Conservation (phyloP, 2,329 filamentous ascomycete genomes). For the Ophiostoma montium region DNA sequence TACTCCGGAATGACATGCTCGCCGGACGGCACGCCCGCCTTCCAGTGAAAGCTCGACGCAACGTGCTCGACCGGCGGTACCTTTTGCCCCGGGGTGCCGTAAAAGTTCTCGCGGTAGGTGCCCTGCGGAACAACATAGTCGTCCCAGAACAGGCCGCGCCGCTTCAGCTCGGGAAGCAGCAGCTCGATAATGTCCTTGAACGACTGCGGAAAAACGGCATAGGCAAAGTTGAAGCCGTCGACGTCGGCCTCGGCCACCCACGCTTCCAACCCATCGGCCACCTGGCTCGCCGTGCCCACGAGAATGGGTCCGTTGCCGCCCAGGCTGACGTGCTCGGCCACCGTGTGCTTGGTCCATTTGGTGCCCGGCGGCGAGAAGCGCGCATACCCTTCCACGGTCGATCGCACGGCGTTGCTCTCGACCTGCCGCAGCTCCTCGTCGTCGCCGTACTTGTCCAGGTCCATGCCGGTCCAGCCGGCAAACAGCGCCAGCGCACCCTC, state of each 20-base stretch:
- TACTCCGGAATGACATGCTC: slow-evolving; percentile 17
- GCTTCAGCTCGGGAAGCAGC: slow-evolving; percentile 45
- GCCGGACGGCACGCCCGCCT: slow-evolving; percentile 18
- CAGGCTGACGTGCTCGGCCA: slow-evolving; percentile 37
- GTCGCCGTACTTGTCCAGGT: slow-evolving; percentile 26
- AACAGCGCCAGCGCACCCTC: slow-evolving; percentile 57
- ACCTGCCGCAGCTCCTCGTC: slow-evolving; percentile 26
- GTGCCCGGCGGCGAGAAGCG: slow-evolving; percentile 15
- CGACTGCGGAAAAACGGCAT: slow-evolving; percentile 31
- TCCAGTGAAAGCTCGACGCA: slow-evolving; percentile 26
- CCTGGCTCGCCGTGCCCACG: slow-evolving; percentile 50
- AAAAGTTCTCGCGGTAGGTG: slow-evolving; percentile 30
- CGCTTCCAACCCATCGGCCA: slow-evolving; percentile 52
- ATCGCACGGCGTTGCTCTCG: slow-evolving; percentile 25
- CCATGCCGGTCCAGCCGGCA: slow-evolving; percentile 56
- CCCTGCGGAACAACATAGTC: slow-evolving; percentile 32
- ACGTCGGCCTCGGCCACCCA: slow-evolving; percentile 58
- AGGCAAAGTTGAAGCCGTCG: slow-evolving; percentile 58
- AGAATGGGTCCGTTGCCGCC: slow-evolving; percentile 19
- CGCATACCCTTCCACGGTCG: slow-evolving; percentile 13
- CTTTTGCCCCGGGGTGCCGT: slow-evolving; percentile 21
- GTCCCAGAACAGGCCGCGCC: slow-evolving; percentile 42
- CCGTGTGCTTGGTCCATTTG: slow-evolving; percentile 60
- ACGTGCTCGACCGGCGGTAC: slow-evolving; percentile 25
- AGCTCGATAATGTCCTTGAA: slow-evolving; percentile 54